These are phyloP conservation scores for Eucalyptus rudis DNA, from an alignment of 345 rosid species.

Conservation along the genomic window DNA sequence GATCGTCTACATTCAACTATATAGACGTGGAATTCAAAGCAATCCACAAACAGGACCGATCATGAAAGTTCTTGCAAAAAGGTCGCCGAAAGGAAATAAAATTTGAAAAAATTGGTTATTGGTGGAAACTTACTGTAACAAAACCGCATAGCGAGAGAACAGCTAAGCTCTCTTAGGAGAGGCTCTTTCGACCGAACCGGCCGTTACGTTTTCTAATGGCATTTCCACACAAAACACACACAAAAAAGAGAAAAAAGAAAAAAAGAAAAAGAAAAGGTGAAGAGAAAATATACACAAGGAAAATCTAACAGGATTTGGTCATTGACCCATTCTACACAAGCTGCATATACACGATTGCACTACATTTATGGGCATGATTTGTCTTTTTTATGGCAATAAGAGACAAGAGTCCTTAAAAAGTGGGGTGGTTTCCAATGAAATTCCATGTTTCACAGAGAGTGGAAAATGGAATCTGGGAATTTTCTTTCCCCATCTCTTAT, in stretches of 20 bases:
- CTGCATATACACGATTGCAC: background rate
- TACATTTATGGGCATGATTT: background rate
- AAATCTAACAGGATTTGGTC: slow-evolving; percentile 7
- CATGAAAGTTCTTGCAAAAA: background rate
- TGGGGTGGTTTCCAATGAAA: slow-evolving; percentile 18
- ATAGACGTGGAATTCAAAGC: background rate
- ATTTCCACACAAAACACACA: background rate
- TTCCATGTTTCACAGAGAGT: background rate
- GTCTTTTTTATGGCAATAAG: slow-evolving; percentile 3
- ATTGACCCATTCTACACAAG: background rate
- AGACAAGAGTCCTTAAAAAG: slow-evolving; percentile 43
- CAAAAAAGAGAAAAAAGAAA: background rate
- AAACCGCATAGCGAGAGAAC: background rate
- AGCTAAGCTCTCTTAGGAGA: background rate
- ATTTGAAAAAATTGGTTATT: background rate
- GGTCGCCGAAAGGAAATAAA: background rate
- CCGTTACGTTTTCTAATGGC: background rate
- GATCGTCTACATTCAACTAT: background rate
- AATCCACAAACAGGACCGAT: background rate
- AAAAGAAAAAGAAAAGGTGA: background rate
- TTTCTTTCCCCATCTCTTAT: background rate
- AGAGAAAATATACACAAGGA: background rate
- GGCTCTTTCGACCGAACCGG: background rate
- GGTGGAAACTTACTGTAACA: background rate
- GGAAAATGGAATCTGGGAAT: slow-evolving; percentile 11